phyloP scores from a whole-genome alignment of 371 early-diverging fungal species.

The Mortierella sp. region DNA sequence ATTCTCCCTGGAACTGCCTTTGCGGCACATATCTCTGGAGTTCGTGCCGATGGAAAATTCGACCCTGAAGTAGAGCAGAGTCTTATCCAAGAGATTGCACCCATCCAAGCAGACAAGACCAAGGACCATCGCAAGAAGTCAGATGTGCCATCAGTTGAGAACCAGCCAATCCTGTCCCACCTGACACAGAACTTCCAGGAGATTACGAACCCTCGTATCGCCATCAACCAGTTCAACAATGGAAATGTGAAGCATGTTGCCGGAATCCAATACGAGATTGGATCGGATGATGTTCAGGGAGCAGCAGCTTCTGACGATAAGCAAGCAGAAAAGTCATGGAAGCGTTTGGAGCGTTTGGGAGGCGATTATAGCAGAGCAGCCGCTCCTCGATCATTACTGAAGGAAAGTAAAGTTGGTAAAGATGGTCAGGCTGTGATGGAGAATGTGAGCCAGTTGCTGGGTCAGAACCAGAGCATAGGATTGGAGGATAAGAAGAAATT shows the following conservation, averaged over 20 bases:
- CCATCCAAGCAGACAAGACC: slow-evolving; percentile 11
- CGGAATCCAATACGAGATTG: slow-evolving; percentile 27
- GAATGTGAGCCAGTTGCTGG: slow-evolving; percentile 30
- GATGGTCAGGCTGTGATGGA: slow-evolving; percentile 16
- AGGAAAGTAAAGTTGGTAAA: background rate
- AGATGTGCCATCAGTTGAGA: slow-evolving; percentile 28
- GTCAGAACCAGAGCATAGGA: slow-evolving; percentile 55
- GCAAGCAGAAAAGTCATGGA: slow-evolving; percentile 50
- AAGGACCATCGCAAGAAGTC: slow-evolving; percentile 48
- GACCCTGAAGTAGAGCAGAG: slow-evolving; percentile 43
- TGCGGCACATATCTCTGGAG: slow-evolving; percentile 32
- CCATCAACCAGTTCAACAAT: slow-evolving; percentile 50
- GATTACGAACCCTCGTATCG: slow-evolving; percentile 43
- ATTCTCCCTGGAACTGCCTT: slow-evolving; percentile 24
- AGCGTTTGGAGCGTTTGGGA: slow-evolving; percentile 52
- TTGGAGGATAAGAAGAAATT: slow-evolving; percentile 56
- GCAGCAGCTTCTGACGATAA: slow-evolving; percentile 10
- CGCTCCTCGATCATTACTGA: slow-evolving; percentile 25
- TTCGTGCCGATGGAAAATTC: slow-evolving; percentile 31
- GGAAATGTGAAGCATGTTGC: slow-evolving; percentile 30
- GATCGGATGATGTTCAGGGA: slow-evolving; percentile 29
- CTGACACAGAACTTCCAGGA: slow-evolving; percentile 47
- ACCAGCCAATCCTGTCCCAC: slow-evolving; percentile 22
- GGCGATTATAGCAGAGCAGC: slow-evolving; percentile 45
- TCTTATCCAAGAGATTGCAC: slow-evolving; percentile 33